Base-by-base conservation (phyloP, 1,139 yeast genomes). In the Maudiozyma humilis region DNA sequence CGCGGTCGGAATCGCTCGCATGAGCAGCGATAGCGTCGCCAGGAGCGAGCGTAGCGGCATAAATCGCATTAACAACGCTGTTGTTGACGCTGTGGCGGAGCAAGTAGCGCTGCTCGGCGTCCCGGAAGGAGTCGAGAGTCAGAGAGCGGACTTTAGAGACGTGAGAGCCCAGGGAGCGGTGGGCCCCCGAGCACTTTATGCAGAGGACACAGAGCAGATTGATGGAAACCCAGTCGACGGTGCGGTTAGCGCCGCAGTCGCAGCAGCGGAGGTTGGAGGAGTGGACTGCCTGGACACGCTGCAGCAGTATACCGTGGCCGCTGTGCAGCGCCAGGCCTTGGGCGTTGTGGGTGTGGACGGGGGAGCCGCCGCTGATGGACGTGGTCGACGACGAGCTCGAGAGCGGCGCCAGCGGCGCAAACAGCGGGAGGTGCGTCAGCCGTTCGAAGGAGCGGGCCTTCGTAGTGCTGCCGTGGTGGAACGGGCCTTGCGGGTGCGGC, bases 171-270 rank as follows among this genome's bases (percentile, higher is more conserved):
- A 89, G 66, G 30, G 85, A 75, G 51, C 93, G 74, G 63, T 89
- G 97, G 0, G 73, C 70, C 1, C 77, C 76, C 0, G 95, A 82
- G 57, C 97, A 89, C 40, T 82, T 79, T 35, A 87, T 80, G 63
- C 97, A 89, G 35, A 89, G 70, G 10, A 83, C 76, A 19, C 79
- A 78, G 46, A 87, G 66, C 41, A 82, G 66, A 56, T 85, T 89
- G 50, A 87, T 70, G 0, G 96, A 84, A 4, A 89, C 75, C 96
- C 96, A 89, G 55, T 88, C 96, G 8, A 86, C 94, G 29, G 73
- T 66, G 8, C 74, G 77, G 0, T 66, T 55, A 2, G 76, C 60
- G 0, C 82, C 82, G 68, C 97, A 89, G 57, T 89, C 97, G 10
- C 87, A 84, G 63, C 97, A 89, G 7, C 56, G 51, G 17, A 63